These are phyloP conservation scores for Talaromyces piceae DNA, from an alignment of 2,329 filamentous ascomycete species.

Conservation along the genomic window DNA sequence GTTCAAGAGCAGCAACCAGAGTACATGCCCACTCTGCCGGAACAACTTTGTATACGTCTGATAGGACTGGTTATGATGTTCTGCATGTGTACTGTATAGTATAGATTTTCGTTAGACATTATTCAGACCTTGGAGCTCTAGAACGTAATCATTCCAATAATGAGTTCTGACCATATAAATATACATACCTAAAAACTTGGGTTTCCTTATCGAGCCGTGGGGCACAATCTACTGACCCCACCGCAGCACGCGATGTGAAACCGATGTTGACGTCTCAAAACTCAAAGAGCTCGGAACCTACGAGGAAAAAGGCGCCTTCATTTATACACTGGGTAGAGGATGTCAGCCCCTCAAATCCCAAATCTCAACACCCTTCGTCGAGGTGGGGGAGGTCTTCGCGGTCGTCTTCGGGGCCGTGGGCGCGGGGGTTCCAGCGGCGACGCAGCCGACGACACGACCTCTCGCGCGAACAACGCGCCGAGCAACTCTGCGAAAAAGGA, in stretches of 20 bases:
- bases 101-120: constrained; percentile 3
- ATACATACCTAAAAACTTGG: no score
- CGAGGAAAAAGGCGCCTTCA: not conserved
- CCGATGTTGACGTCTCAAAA: not conserved
- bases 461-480: constrained; percentile 19
- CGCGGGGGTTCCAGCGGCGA: constrained; percentile 21
- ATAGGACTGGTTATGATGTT: not conserved
- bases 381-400: constrained; percentile 44
- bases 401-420: constrained; percentile 43
- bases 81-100: constrained; percentile 8
- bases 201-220: not conserved
- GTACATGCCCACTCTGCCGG: constrained; percentile 84
- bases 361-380: constrained; percentile 61
- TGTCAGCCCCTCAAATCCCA: constrained; percentile 69
- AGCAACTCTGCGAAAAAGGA: constrained; percentile 49
- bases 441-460: constrained; percentile 15
- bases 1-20: constrained; percentile 91
- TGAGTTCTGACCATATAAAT: no score
- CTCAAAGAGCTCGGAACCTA: not conserved
- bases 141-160: no score
- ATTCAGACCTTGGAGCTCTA: not conserved
- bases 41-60: constrained; percentile 66
- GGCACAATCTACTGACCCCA: not conserved
- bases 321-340: constrained; percentile 29
- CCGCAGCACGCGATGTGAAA: not conserved